These are phyloP conservation scores for Cladophialophora bantiana DNA, from an alignment of 2,329 filamentous ascomycete genomes.

Conservation along the genomic window DNA sequence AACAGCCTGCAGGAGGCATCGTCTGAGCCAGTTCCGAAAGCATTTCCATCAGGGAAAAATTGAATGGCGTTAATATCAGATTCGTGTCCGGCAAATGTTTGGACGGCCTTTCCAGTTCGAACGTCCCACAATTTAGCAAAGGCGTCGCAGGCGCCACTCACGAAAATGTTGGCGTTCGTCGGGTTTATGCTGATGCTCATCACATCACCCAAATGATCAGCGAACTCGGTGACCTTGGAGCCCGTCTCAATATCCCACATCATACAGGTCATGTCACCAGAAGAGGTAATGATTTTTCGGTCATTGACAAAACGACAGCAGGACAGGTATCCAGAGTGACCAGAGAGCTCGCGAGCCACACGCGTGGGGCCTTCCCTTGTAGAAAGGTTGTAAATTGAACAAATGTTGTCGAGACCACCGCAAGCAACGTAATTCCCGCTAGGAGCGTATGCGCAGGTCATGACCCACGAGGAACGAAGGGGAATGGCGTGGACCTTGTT, in stretches of 20 bases:
- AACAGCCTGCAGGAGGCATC: conserved; percentile 97
- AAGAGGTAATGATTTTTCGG: conserved; percentile 95
- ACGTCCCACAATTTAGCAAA: conserved; percentile 99
- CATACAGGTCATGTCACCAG: conserved; percentile 99
- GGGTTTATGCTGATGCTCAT: conserved; percentile 99
- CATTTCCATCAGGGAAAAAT: conserved; percentile 98
- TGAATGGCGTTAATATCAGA: conserved; percentile 99
- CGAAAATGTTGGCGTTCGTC: conserved; percentile 98
- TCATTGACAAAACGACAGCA: conserved; percentile 99
- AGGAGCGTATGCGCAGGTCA: conserved; percentile 99
- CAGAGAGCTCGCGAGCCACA: conserved; percentile 92
- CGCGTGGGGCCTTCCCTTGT: conserved; percentile 96
- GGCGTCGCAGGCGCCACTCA: conserved; percentile 97
- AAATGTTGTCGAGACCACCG: conserved; percentile 98
- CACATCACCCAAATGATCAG: conserved; percentile 96
- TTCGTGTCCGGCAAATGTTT: conserved; percentile 98
- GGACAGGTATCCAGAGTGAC: conserved; percentile 94
- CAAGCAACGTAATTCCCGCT: conserved; percentile 98
- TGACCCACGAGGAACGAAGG: conserved; percentile 97
- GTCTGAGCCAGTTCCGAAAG: conserved; percentile 96
- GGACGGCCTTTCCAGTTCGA: conserved; percentile 94
- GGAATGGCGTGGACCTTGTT: conserved; percentile 99
- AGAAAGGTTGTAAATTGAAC: conserved; percentile 99
- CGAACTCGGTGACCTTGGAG: conserved; percentile 96
- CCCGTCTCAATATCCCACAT: conserved; percentile 99